Evolutionary conservation across 306 rosid species (phyloP).

Genomic region (Medicago truncatula): DNA sequence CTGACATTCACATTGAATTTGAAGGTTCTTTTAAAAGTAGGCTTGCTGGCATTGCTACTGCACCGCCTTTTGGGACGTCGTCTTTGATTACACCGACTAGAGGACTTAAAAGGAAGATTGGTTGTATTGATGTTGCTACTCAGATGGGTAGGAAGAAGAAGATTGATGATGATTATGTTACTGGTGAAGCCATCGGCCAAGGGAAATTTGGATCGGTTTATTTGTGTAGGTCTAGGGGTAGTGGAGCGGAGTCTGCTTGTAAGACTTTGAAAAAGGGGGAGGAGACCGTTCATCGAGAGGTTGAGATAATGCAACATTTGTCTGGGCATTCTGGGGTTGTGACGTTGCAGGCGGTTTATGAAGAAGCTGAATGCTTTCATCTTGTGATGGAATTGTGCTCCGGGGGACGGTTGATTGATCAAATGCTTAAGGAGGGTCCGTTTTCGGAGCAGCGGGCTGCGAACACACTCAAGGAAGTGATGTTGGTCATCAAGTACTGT

Average conservation of each 20-base stretch:
- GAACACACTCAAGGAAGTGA: constrained; percentile 83
- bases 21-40: constrained; percentile 67
- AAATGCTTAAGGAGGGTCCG: constrained; percentile 71
- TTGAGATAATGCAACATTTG: constrained; percentile 99
- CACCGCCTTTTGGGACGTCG: constrained; percentile 88
- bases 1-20: constrained; percentile 44
- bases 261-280: constrained; percentile 92
- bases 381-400: constrained; percentile 97
- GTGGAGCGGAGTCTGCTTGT: constrained; percentile 85
- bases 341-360: constrained; percentile 92
- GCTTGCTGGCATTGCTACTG: constrained; percentile 94
- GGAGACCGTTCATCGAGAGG: constrained; percentile 96
- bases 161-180: constrained; percentile 80
- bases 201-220: constrained; percentile 95
- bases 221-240: constrained; percentile 66
- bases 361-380: constrained; percentile 85
- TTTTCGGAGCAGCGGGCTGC: constrained; percentile 91
- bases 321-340: constrained; percentile 97
- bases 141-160: constrained; percentile 94
- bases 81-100: constrained; percentile 74
- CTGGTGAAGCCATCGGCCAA: constrained; percentile 81
- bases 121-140: constrained; percentile 94
- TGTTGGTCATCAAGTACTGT: constrained; percentile 93
- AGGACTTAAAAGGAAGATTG: constrained; percentile 97
- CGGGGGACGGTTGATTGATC: constrained; percentile 89